Evolutionary conservation across 495 filamentous ascomycete genomes (phyloP).

Genomic region (Podospora anserina): DNA sequence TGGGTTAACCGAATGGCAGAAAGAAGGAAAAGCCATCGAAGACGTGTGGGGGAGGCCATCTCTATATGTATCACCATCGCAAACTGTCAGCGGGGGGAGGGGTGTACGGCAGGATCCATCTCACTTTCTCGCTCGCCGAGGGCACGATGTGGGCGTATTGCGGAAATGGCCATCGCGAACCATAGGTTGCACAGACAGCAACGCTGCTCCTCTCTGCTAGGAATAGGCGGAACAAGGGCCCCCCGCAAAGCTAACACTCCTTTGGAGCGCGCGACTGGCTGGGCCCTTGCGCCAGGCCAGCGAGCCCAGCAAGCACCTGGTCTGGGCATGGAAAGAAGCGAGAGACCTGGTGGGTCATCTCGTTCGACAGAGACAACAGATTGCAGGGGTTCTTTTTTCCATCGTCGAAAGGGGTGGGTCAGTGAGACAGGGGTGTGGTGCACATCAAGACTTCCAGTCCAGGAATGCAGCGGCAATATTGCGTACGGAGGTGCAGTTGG

Average conservation of each 20-base stretch:
- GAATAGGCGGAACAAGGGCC: constrained; percentile 12
- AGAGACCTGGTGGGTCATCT: constrained; percentile 12
- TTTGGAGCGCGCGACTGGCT: constrained; percentile 2
- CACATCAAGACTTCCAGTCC: neutral
- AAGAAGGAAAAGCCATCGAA: constrained; percentile 4
- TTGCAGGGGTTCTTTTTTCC: constrained; percentile 11
- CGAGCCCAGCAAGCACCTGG: constrained; percentile 12
- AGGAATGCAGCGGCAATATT: neutral
- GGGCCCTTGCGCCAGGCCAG: constrained; percentile 5
- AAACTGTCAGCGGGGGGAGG: neutral
- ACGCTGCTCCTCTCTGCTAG: constrained; percentile 11
- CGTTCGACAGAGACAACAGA: neutral
- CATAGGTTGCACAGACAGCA: constrained; percentile 11
- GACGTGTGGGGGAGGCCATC: neutral
- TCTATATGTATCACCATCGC: neutral
- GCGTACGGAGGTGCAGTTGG: neutral
- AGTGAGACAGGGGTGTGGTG: constrained; percentile 9
- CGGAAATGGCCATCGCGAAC: constrained; percentile 8
- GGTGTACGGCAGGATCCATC: neutral
- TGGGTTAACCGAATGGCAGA: neutral
- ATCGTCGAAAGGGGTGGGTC: neutral
- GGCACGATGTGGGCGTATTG: neutral
- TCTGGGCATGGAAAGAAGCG: constrained; percentile 15
- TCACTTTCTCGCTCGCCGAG: neutral
- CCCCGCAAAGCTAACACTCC: constrained; percentile 8